These are phyloP conservation scores for Lodderomyces metapsilosis DNA, from an alignment of 1,139 yeast genomes.

Conservation along the genomic window DNA sequence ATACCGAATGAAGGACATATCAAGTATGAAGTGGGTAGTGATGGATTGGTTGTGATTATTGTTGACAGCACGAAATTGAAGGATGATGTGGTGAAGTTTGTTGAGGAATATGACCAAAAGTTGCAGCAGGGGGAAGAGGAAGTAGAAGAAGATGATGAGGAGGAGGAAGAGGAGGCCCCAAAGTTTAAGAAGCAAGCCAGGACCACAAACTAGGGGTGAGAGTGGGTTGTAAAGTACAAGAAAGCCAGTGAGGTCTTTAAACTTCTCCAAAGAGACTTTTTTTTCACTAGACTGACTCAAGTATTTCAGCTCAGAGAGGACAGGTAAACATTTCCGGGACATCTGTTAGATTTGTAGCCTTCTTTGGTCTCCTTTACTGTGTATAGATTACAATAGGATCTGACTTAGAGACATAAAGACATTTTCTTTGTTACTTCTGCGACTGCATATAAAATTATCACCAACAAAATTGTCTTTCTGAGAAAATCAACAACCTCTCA, in stretches of 20 bases:
- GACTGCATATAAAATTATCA: constrained; percentile 2
- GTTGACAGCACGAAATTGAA: constrained; percentile 41
- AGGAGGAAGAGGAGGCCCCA: constrained; percentile 3
- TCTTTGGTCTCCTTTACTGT: too few species aligned
- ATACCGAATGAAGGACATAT: constrained; percentile 66
- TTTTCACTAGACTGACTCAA: too few species aligned
- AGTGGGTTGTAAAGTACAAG: not conserved
- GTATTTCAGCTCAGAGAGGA: too few species aligned
- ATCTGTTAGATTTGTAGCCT: too few species aligned
- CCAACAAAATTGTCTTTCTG: not conserved
- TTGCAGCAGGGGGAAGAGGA: constrained; percentile 5
- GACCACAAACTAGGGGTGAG: not conserved
- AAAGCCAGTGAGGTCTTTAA: too few species aligned
- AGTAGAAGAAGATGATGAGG: not conserved
- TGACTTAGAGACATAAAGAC: too few species aligned
- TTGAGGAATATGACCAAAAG: constrained; percentile 27
- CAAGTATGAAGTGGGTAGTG: constrained; percentile 71
- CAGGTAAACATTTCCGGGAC: too few species aligned
- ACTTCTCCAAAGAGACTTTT: too few species aligned
- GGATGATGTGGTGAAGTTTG: constrained; percentile 33
- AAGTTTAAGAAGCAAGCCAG: not conserved
- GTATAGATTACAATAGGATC: too few species aligned
- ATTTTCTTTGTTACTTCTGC: too few species aligned
- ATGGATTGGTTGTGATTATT: constrained; percentile 63
- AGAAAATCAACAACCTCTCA: not conserved